These are phyloP conservation scores for Trypanosoma theileri DNA, from an alignment of 208 protist genomes.

Conservation along the genomic window DNA sequence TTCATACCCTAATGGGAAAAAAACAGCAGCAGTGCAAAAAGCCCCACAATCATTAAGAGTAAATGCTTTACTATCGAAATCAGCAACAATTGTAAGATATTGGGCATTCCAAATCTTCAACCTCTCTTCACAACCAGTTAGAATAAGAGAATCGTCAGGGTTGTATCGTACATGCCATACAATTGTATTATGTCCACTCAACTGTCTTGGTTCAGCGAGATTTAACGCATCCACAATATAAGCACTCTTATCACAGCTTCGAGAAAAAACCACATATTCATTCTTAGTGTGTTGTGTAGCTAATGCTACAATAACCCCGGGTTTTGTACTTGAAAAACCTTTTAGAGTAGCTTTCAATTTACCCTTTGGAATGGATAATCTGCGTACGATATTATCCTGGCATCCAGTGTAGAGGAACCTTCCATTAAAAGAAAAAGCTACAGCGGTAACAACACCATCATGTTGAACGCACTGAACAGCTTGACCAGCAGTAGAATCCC, in stretches of 20 bases:
- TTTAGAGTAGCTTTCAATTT: constrained; percentile 24
- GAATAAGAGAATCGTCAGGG: constrained; percentile 38
- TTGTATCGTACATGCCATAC: constrained; percentile 55
- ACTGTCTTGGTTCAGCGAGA: constrained; percentile 29
- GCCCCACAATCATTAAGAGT: background rate
- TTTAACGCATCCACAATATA: constrained; percentile 39
- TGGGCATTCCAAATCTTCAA: constrained; percentile 49
- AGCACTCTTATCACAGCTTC: constrained; percentile 46
- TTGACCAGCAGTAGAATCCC: constrained; percentile 55
- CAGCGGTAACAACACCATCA: constrained; percentile 56
- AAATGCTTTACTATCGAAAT: constrained; percentile 29
- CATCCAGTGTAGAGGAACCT: constrained; percentile 60
- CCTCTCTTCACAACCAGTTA: constrained; percentile 57
- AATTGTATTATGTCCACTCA: constrained; percentile 47
- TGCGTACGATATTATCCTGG: constrained; percentile 55
- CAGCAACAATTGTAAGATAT: constrained; percentile 26
- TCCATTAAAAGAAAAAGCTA: constrained; percentile 51
- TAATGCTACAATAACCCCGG: constrained; percentile 51
- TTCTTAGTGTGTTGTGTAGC: constrained; percentile 47
- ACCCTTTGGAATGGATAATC: constrained; percentile 40
- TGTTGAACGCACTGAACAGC: constrained; percentile 54
- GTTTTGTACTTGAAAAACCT: constrained; percentile 21
- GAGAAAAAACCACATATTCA: constrained; percentile 44
- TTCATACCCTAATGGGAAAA: constrained; percentile 29
- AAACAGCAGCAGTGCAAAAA: constrained; percentile 54